These are phyloP conservation scores for Mrakia frigida DNA, from an alignment of 768 basidiomycete genomes.

Conservation along the genomic window DNA sequence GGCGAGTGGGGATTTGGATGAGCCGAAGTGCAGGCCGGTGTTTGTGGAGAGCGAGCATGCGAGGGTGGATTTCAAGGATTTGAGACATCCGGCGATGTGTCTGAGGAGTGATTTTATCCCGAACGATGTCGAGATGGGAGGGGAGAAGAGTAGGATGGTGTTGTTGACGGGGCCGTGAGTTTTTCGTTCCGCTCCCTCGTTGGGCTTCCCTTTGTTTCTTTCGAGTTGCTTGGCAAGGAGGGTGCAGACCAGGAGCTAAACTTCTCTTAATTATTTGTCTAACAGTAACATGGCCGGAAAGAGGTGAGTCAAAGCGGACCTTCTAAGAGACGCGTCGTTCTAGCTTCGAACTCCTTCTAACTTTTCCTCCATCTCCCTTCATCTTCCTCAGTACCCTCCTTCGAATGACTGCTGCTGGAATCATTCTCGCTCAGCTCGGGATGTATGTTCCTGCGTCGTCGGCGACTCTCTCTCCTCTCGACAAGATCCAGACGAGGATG, in stretches of 20 bases:
- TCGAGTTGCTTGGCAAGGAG: too few species aligned
- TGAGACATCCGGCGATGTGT: conserved; percentile 32
- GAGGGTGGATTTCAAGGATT: conserved; percentile 75
- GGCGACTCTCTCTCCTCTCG: neutral
- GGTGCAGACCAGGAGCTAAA: too few species aligned
- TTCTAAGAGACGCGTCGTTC: conserved; percentile 39
- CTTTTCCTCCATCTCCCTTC: neutral
- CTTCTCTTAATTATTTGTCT: neutral
- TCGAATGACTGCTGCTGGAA: conserved; percentile 92
- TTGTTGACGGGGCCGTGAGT: conserved; percentile 70
- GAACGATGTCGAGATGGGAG: conserved; percentile 83
- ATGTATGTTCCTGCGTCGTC: conserved; percentile 82
- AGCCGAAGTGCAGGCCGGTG: conserved; percentile 87
- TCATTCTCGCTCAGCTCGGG: conserved; percentile 87
- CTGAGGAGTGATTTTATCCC: conserved; percentile 70
- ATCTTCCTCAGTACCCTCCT: conserved; percentile 60
- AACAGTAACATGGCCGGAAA: conserved; percentile 47
- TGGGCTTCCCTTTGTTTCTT: neutral
- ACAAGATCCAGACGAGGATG: conserved; percentile 13
- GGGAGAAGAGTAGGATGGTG: conserved; percentile 61
- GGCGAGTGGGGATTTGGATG: conserved; percentile 79
- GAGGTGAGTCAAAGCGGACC: conserved; percentile 47
- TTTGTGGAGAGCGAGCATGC: conserved; percentile 76
- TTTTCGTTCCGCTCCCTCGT: too few species aligned
- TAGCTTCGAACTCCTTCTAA: conserved; percentile 6